These are phyloP conservation scores for Paraconiothyrium sp. DNA, from an alignment of 2,329 filamentous ascomycete species.

Conservation along the genomic window DNA sequence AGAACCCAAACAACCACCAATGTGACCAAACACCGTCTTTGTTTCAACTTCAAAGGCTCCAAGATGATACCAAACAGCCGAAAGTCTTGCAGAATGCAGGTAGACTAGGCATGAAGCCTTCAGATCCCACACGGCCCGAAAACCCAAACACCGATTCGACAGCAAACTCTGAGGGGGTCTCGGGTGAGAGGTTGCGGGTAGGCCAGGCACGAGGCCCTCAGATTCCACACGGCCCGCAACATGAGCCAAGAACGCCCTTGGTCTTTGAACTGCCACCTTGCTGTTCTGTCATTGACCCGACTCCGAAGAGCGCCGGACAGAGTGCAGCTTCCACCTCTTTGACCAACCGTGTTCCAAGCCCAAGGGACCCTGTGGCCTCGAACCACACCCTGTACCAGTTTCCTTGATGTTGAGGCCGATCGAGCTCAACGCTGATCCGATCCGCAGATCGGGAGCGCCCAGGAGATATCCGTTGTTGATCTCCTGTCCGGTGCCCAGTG, in stretches of 20 bases:
- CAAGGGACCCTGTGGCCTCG: conserved; percentile 23
- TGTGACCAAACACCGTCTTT: neutral
- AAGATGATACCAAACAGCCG: neutral
- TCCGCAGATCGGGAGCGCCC: conserved; percentile 21
- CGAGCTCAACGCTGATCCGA: conserved; percentile 18
- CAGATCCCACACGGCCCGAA: conserved; percentile 15
- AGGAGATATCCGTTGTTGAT: conserved; percentile 16
- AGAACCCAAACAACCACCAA: neutral
- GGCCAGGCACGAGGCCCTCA: conserved; percentile 17
- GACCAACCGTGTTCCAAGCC: conserved; percentile 2
- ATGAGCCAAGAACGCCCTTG: neutral
- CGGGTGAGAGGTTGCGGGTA: conserved; percentile 10
- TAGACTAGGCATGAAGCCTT: conserved; percentile 10
- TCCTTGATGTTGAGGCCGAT: conserved; percentile 17
- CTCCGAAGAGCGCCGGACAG: conserved; percentile 8
- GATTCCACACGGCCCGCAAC: conserved; percentile 16
- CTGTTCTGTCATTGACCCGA: conserved; percentile 16
- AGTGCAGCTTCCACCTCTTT: conserved; percentile 15
- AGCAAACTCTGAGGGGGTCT: neutral
- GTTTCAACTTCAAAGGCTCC: neutral
- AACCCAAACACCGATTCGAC: neutral
- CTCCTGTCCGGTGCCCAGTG: conserved; percentile 23
- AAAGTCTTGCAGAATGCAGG: neutral
- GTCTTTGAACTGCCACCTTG: neutral
- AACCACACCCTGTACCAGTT: conserved; percentile 22